phyloP scores from a whole-genome alignment of 2,329 filamentous ascomycete species.

The Alternaria infectoria region DNA sequence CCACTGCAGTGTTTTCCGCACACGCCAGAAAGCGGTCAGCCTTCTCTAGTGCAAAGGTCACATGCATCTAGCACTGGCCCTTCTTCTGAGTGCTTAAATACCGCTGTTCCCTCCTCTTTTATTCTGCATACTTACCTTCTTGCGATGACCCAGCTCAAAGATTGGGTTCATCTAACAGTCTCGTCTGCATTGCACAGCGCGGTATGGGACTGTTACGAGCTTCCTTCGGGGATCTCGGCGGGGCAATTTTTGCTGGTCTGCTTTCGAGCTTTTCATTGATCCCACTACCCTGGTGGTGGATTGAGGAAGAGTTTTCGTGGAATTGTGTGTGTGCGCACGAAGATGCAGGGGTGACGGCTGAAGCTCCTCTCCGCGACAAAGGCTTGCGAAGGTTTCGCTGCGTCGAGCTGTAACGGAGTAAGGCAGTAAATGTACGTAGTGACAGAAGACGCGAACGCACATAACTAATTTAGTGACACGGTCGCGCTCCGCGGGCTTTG shows the following conservation, averaged over 20 bases:
- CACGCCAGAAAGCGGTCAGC: background rate
- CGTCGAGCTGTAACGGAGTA: background rate
- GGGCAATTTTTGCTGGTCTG: slow-evolving; percentile 41
- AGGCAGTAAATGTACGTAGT: background rate
- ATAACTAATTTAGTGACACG: background rate
- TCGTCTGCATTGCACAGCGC: slow-evolving; percentile 49
- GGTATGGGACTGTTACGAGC: slow-evolving; percentile 42
- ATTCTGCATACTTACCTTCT: slow-evolving; percentile 42
- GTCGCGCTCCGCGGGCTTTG: background rate
- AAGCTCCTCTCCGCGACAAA: fast-evolving
- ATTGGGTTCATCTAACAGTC: slow-evolving; percentile 36
- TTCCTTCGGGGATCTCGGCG: slow-evolving; percentile 46
- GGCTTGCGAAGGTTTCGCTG: background rate
- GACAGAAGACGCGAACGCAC: background rate
- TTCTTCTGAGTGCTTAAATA: background rate
- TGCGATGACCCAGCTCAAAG: slow-evolving; percentile 42
- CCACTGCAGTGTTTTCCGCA: slow-evolving; percentile 1
- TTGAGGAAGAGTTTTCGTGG: slow-evolving; percentile 45
- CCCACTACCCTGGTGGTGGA: slow-evolving; percentile 35
- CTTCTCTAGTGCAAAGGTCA: background rate
- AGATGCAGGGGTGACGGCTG: background rate
- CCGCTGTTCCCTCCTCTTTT: background rate
- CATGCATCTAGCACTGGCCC: background rate
- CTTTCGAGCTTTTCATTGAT: slow-evolving; percentile 48
- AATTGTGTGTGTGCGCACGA: background rate